Percentiles rank a stretch among this genome's conserved stretches.
Evolutionary conservation across 495 filamentous ascomycete species (phyloP).

Genomic region (Penicillium paxilli): DNA sequence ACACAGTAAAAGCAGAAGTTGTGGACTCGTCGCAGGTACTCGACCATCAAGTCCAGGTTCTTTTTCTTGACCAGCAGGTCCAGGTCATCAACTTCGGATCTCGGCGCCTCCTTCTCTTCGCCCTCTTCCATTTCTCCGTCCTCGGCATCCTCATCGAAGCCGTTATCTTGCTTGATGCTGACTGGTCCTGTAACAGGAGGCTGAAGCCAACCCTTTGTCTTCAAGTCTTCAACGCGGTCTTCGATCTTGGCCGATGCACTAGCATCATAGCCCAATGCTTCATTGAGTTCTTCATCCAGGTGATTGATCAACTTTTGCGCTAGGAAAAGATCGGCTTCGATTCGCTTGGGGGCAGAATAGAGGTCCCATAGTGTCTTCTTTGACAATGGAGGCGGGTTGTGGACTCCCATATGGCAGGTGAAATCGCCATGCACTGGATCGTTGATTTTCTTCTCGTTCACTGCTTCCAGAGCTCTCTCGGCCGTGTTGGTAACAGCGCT

Average conservation of each 20-base stretch:
- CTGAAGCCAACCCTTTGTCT: conserved; percentile 70
- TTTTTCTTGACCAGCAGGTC: conserved; percentile 93
- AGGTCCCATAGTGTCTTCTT: conserved; percentile 98
- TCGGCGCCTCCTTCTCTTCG: conserved; percentile 70
- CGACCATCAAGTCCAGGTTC: conserved; percentile 90
- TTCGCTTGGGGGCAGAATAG: conserved; percentile 85
- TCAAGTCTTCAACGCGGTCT: conserved; percentile 79
- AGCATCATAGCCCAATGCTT: conserved; percentile 65
- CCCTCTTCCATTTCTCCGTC: conserved; percentile 71
- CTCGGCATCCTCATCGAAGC: conserved; percentile 65
- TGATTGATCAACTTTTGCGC: conserved; percentile 73
- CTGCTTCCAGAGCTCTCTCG: conserved; percentile 82
- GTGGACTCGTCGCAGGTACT: conserved; percentile 94
- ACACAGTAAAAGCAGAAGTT: conserved; percentile 99
- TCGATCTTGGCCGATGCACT: conserved; percentile 79
- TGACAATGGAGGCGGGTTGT: conserved; percentile 80
- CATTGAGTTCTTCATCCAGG: conserved; percentile 77
- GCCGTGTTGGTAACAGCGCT: conserved; percentile 51
- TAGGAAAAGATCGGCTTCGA: conserved; percentile 80
- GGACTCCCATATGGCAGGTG: conserved; percentile 93
- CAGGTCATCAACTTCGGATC: conserved; percentile 82
- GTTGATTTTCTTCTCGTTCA: conserved; percentile 95
- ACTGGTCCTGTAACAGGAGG: conserved; percentile 59
- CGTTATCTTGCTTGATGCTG: conserved; percentile 56
- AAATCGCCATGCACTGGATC: conserved; percentile 93